Conservation (phyloP, 768 basidiomycete species). For the Tricholoma hemisulphureum region DNA sequence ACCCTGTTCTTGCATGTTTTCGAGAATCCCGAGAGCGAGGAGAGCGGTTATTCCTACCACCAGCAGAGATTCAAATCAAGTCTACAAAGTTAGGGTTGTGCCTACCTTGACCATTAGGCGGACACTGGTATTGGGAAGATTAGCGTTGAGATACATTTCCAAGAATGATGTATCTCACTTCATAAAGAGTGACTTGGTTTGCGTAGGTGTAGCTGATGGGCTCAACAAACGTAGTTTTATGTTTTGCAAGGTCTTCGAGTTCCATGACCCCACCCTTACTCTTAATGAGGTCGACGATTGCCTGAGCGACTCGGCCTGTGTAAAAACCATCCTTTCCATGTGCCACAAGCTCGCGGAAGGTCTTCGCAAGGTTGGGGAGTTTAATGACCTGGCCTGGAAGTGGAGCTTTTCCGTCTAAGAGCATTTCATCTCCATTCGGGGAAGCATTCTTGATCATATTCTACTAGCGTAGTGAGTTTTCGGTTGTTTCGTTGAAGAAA, state of each 20-base stretch:
- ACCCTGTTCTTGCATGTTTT: slow-evolving; percentile 75
- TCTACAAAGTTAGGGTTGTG: not conserved
- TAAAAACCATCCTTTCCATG: slow-evolving; percentile 93
- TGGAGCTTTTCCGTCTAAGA: slow-evolving; percentile 81
- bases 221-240: slow-evolving; percentile 75
- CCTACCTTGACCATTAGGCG: slow-evolving; percentile 91
- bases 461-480: slow-evolving; percentile 27
- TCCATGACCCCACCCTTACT: slow-evolving; percentile 92
- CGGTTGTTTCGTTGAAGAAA: not conserved
- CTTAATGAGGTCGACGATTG: slow-evolving; percentile 82
- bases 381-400: slow-evolving; percentile 81
- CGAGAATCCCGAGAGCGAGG: slow-evolving; percentile 89
- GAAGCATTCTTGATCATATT: slow-evolving; percentile 78
- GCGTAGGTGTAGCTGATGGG: slow-evolving; percentile 92
- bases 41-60: slow-evolving; percentile 80
- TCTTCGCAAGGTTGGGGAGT: slow-evolving; percentile 78
- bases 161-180: slow-evolving; percentile 49
- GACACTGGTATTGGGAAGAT: slow-evolving; percentile 57
- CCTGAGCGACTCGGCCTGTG: slow-evolving; percentile 85
- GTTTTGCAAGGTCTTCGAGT: slow-evolving; percentile 86
- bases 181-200: slow-evolving; percentile 83
- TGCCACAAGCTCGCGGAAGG: slow-evolving; percentile 76
- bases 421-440: slow-evolving; percentile 82
- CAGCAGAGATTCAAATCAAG: slow-evolving; percentile 4
- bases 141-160: slow-evolving; percentile 1